Base-by-base conservation (phyloP, 192 early-diverging fungal genomes). In the Umbelopsis sp. region DNA sequence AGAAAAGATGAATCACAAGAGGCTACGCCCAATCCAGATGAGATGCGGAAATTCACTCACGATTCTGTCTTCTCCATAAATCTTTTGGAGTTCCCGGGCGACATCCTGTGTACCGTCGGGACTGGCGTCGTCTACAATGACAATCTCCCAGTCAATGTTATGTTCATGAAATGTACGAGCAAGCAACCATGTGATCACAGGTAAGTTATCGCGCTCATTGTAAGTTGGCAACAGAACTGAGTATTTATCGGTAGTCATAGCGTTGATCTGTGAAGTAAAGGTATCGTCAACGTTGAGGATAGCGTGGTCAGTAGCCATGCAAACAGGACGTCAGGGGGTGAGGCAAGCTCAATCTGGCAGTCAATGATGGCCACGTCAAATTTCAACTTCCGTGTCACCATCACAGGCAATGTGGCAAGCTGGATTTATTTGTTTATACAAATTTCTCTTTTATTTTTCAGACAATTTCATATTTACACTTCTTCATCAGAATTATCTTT, bases 221-320 rank as follows among this genome's bases (percentile, higher is more conserved):
- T 99, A 99, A 24, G 97, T 99, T 20, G 97, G 97, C n/a, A 99
- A 81, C 49, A 99, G 88, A 3, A 99, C 95, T 14, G 93, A 93
- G 81, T 97, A 98, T 78, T 93, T 93, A 80, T 90, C 74, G 34
- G 45, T 41, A 11, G 68, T 71, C 77, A 78, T 78, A 8, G 22
- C 66, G 51, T 24, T 45, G 29, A 36, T 65, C 43, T 66, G 41
- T 26, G 36, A 16, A 24, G 44, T 41, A 41, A 70, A 53, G 7
- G 66, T 67, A 52, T 74, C 73, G 65, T 74, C 65, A 44, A 79
- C 59, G 41, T 71, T 68, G 12, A 79, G 56, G 43, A 79, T 38
- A 62, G 77, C 65, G 67, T 79, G 77, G 45, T 77, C 69, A 36
- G 49, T 32, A n/a, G 69, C 65, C 74, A 76, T 76, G 26, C 22